phyloP scores from a whole-genome alignment of 2,329 filamentous ascomycete species.

The Xylariales sp. region DNA sequence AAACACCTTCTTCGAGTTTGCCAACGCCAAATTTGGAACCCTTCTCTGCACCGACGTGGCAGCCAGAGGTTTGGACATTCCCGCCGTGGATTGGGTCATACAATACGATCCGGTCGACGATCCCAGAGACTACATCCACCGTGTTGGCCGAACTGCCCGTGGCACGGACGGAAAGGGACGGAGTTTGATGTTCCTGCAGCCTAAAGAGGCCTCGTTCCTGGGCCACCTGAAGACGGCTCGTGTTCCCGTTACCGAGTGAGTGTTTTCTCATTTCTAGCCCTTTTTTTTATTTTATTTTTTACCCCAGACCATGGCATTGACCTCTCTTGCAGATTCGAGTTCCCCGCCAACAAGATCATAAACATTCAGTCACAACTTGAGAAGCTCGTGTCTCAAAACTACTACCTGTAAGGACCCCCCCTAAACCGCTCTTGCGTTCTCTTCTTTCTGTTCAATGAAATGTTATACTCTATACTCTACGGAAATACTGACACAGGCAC shows the following conservation, averaged over 20 bases:
- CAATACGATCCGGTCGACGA: conserved; percentile 95
- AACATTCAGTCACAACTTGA: conserved; percentile 90
- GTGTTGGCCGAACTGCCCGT: conserved; percentile 90
- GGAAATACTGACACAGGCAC: no score
- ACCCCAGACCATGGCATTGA: background rate
- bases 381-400: conserved; percentile 91
- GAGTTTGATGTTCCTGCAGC: conserved; percentile 89
- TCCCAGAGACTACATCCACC: conserved; percentile 87
- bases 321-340: conserved; percentile 85
- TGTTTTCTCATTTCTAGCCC: no score
- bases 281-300: no score
- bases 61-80: conserved; percentile 91
- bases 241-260: conserved; percentile 52
- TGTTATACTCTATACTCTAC: no score
- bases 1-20: conserved; percentile 90
- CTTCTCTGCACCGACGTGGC: conserved; percentile 97
- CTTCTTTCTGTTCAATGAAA: no score
- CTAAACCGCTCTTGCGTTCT: no score
- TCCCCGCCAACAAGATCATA: conserved; percentile 85
- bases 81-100: conserved; percentile 92
- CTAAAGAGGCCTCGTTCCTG: conserved; percentile 87
- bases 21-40: conserved; percentile 73
- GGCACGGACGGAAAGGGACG: conserved; percentile 80
- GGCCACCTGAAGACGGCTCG: conserved; percentile 85
- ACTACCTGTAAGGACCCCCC: conserved; percentile 65